Evolutionary conservation across 345 rosid species (phyloP), one percentile per base, ranked within the genome.

Genomic region (Heritiera littoralis): DNA sequence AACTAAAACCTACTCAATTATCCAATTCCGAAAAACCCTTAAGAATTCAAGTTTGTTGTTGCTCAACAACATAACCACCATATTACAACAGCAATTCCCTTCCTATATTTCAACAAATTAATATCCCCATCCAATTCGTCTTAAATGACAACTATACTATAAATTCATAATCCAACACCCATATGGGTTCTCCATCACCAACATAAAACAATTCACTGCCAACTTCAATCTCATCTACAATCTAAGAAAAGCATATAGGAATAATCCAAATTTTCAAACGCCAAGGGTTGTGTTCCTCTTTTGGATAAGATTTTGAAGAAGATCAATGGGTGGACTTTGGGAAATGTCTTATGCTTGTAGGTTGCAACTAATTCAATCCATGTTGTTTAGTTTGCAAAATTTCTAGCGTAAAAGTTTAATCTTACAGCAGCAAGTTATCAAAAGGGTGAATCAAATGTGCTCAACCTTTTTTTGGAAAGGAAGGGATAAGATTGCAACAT

Each of bases 81-180:
- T 49, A 8, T 14, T 30, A 17, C 8, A 0, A 9, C 14, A 2
- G 74, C 56, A 49, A 49, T 13, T 69, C 45, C 8, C 58, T 51
- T 72, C 45, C 45, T 14, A 30, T 32, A 30, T 15, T 51, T 52
- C 46, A 70, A 49, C 20, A 28, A 49, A 72, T 69, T 10, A 70
- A 52, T 30, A 49, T 30, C 75, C 28, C 23, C 20, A 52, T 51
- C 8, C 18, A 14, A 3, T 15, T 71, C 43, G 7, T 51, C 43
- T 71, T 51, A 72, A 18, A 35, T 3, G 3, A 35, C 9, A 71
- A 71, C 14, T 17, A 72, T 35, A 35, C 6, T 11, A 68, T 45
- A 48, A 11, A 70, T 52, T 72, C 75, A 71, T 30, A 11, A 71
- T 14, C 59, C 59, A 28, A 71, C 74, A 14, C n/a, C 13, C 59